These are phyloP conservation scores for Medicago arabica DNA, from an alignment of 306 rosid species.

Conservation along the genomic window DNA sequence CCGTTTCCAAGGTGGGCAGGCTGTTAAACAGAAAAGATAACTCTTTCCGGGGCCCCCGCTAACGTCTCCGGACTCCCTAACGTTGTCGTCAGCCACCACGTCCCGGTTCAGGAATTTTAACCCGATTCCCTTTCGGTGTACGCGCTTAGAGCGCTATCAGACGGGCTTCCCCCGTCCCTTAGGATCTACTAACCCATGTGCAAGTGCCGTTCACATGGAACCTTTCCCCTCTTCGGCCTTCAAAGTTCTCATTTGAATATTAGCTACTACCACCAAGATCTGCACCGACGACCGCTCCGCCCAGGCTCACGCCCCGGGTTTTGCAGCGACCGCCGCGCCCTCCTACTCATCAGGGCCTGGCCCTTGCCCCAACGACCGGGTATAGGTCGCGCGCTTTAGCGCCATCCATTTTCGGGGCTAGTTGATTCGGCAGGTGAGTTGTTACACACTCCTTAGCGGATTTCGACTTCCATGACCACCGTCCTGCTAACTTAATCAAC, in stretches of 20 bases:
- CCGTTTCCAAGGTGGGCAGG: conserved; percentile 10
- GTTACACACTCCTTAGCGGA: too few relatives aligned
- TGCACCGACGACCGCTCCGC: background rate
- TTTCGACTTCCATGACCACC: too few relatives aligned
- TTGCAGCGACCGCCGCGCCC: conserved; percentile 10
- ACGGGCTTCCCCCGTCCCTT: background rate
- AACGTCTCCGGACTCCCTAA: conserved; percentile 2
- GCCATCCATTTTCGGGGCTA: too few relatives aligned
- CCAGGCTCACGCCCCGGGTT: conserved; percentile 9
- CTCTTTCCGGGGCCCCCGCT: conserved; percentile 20
- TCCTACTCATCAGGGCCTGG: background rate
- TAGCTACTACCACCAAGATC: background rate
- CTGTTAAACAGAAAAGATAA: conserved; percentile 7
- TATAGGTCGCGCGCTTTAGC: too few relatives aligned
- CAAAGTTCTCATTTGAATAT: background rate
- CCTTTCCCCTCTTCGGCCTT: background rate
- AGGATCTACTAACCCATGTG: background rate
- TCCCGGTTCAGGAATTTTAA: background rate
- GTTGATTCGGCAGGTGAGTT: too few relatives aligned
- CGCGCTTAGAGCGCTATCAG: background rate
- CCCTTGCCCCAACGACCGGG: too few relatives aligned
- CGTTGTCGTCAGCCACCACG: too few relatives aligned
- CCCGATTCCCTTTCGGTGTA: background rate
- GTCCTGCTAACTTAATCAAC: too few relatives aligned
- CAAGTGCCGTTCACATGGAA: background rate